Conservation (phyloP, 192 early-diverging fungal species). For the Pilaira anomala region DNA sequence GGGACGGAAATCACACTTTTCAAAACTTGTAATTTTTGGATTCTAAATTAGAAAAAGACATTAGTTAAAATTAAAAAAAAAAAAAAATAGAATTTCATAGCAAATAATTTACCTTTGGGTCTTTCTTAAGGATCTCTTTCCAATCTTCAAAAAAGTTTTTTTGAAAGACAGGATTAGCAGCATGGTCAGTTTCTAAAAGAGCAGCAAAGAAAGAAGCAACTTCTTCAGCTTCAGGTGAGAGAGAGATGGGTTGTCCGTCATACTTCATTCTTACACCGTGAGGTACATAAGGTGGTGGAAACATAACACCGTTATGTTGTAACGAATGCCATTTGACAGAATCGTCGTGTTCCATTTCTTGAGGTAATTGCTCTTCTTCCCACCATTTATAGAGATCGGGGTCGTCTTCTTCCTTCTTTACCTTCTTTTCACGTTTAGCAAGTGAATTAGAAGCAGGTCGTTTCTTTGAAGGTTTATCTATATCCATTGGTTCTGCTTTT, state of each 20-base stretch:
- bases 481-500: constrained; percentile 4
- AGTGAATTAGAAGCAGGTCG: constrained; percentile 9
- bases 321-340: constrained; percentile 84
- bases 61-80: not conserved
- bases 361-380: constrained; percentile 55
- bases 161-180: constrained; percentile 77
- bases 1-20: constrained; percentile 85
- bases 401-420: constrained; percentile 49
- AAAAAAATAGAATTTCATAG: not conserved
- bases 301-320: constrained; percentile 83
- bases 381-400: constrained; percentile 67
- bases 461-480: not conserved
- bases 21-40: constrained; percentile 70
- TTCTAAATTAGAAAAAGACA: constrained; percentile 37
- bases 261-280: constrained; percentile 90
- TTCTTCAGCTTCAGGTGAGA: constrained; percentile 85
- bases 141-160: constrained; percentile 95
- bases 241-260: constrained; percentile 60
- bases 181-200: constrained; percentile 80
- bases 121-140: constrained; percentile 57
- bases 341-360: constrained; percentile 42
- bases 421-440: constrained; percentile 31
- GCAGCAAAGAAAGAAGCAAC: constrained; percentile 94
- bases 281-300: constrained; percentile 87
- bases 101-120: constrained; percentile 49